Percentiles rank a stretch among this genome's conserved stretches.
Evolutionary conservation across 257 asterid species (phyloP).

Genomic region (Paraleonurus japonicus): DNA sequence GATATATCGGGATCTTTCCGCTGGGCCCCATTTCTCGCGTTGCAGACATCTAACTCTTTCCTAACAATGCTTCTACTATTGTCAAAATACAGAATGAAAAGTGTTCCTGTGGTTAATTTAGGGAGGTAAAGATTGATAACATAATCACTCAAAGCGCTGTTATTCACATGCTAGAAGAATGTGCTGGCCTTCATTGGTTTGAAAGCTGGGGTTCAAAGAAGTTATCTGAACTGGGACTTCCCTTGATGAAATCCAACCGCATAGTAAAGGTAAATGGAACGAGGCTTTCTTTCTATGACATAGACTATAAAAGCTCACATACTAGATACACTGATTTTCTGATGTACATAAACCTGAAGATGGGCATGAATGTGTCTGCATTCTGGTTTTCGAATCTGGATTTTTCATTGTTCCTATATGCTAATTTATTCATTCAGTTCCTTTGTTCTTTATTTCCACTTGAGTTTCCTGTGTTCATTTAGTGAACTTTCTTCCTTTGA

Average conservation of each 20-base stretch:
- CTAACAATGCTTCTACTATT: slow-evolving; percentile 92
- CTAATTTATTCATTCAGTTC: too few species aligned
- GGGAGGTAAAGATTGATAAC: slow-evolving; percentile 77
- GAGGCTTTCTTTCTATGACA: background rate
- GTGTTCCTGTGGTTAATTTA: slow-evolving; percentile 85
- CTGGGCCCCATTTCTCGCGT: slow-evolving; percentile 98
- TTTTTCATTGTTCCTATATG: too few species aligned
- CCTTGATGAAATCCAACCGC: slow-evolving; percentile 58
- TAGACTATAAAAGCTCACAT: background rate
- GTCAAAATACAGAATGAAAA: slow-evolving; percentile 94
- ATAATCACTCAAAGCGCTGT: slow-evolving; percentile 93
- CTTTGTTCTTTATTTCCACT: background rate
- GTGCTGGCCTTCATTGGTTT: slow-evolving; percentile 97
- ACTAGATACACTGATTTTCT: background rate
- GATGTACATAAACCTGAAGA: too few species aligned
- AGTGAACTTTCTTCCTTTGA: background rate
- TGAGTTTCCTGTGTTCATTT: background rate
- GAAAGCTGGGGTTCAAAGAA: slow-evolving; percentile 96
- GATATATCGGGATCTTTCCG: slow-evolving; percentile 96
- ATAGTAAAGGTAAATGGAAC: slow-evolving; percentile 59
- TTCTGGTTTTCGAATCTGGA: background rate
- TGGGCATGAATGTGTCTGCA: background rate
- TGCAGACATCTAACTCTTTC: slow-evolving; percentile 90
- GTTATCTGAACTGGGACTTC: slow-evolving; percentile 88
- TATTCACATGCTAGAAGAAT: slow-evolving; percentile 94